Evolutionary conservation across 2,329 filamentous ascomycete species (phyloP), one percentile per base, ranked within the genome.

Genomic region (Cladosporium sp.): DNA sequence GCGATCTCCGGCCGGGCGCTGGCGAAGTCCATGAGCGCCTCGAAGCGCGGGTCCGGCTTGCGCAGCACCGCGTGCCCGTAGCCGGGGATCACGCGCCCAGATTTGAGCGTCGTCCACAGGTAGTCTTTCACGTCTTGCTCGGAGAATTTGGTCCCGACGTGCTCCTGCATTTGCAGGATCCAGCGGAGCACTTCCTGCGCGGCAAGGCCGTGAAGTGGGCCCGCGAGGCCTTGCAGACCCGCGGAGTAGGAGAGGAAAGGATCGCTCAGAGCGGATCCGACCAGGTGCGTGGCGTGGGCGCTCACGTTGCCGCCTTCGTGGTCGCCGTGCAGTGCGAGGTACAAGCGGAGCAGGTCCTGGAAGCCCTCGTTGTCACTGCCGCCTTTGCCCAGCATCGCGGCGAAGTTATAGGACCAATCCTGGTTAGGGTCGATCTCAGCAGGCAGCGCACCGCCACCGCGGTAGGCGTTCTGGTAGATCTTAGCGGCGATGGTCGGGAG

Each of bases 331-430:
- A 99, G 85, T 43, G 93, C 92, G 19, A 99, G 84, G 73, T 99
- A 99, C 27, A 99, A 77, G 61, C 93, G 84, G 56, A 99, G 80
- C 17, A 99, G 80, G 65, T 99, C 93, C 69, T 97, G 92, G 80
- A 99, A 96, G 69, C 88, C 87, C 73, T 91, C 88, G 62, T 97
- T 86, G 72, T 95, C 79, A 70, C 86, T 83, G 59, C 90, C 89
- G 44, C 85, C 82, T 76, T 95, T 96, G 65, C 92, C 92, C 48
- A 97, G 82, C 83, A 97, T 90, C 58, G 90, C 88, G 40, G 93
- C 93, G 65, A 96, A 99, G 80, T 99, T 99, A 79, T 96, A 95
- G 1, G 91, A 86, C 93, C 93, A 99, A 73, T 99, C 93, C 73
- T 96, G 89, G 60, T 86, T 80, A 52, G 82, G 72, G 63, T 99